Percentiles rank a stretch among this genome's conserved stretches.
These are phyloP conservation scores for Colletotrichum sp. DNA, from an alignment of 2,329 filamentous ascomycete species.

Conservation along the genomic window DNA sequence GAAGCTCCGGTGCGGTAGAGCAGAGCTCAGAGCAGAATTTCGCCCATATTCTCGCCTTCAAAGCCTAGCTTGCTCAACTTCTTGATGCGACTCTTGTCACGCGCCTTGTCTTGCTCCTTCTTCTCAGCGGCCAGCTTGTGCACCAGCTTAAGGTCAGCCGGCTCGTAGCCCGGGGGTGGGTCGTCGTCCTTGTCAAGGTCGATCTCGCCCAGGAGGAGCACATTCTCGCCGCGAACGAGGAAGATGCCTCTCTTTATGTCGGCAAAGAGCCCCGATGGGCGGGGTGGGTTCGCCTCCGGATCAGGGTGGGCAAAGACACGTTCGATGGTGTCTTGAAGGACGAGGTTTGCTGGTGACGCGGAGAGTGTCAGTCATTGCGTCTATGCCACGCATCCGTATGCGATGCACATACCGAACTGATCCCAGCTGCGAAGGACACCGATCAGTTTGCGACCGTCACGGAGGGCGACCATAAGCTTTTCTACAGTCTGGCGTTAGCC, in stretches of 20 bases:
- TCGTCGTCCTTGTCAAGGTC: conserved; percentile 97
- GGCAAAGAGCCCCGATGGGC: conserved; percentile 68
- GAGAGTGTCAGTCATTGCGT: neutral
- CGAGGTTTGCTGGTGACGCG: conserved; percentile 77
- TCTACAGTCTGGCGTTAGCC: conserved; percentile 58
- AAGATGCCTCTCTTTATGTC: conserved; percentile 88
- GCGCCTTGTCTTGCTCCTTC: conserved; percentile 70
- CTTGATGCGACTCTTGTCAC: conserved; percentile 74
- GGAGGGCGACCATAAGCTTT: conserved; percentile 89
- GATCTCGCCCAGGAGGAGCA: conserved; percentile 93
- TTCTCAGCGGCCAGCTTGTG: conserved; percentile 75
- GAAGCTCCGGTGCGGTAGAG: neutral
- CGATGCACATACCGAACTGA: conserved; percentile 78
- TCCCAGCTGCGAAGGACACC: conserved; percentile 96
- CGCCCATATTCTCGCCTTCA: conserved; percentile 82
- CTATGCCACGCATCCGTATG: neutral
- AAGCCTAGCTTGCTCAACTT: conserved; percentile 82
- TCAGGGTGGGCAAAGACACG: conserved; percentile 71
- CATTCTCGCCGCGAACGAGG: conserved; percentile 94
- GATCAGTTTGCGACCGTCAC: conserved; percentile 92
- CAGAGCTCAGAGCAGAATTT: conserved; percentile 66
- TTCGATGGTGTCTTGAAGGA: conserved; percentile 91
- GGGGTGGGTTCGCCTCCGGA: conserved; percentile 31
- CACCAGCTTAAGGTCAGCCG: conserved; percentile 71
- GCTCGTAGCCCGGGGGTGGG: conserved; percentile 70